Percentiles rank a stretch among this genome's conserved stretches.
These are phyloP conservation scores for Picochlorum sp. DNA, from an alignment of 139 green algal species.

Conservation along the genomic window DNA sequence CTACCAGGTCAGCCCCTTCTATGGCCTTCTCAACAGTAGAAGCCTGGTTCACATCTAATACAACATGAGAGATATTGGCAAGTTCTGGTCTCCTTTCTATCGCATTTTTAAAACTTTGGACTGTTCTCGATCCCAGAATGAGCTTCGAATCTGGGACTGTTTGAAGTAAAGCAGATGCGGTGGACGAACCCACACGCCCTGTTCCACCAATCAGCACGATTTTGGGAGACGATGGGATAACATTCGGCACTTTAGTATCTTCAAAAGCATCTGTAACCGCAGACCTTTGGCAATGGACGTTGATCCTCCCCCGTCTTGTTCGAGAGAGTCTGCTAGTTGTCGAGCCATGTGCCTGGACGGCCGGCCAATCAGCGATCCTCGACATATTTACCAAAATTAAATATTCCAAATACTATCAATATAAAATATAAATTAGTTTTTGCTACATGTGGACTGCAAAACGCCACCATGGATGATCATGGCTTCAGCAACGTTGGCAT, in stretches of 20 bases:
- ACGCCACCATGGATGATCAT: too few relatives aligned
- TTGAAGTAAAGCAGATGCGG: slow-evolving; percentile 54
- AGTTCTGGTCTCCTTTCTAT: slow-evolving; percentile 45
- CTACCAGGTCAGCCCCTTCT: slow-evolving; percentile 45
- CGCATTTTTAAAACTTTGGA: slow-evolving; percentile 31
- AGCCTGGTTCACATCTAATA: slow-evolving; percentile 29
- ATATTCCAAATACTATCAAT: too few relatives aligned
- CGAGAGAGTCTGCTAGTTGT: too few relatives aligned
- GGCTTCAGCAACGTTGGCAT: slow-evolving; percentile 7
- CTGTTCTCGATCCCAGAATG: slow-evolving; percentile 34
- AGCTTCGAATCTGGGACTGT: slow-evolving; percentile 36
- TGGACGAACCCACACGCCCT: slow-evolving; percentile 69
- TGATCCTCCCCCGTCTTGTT: too few relatives aligned
- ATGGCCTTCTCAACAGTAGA: slow-evolving; percentile 11
- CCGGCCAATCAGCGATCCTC: too few relatives aligned
- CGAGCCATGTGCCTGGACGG: too few relatives aligned
- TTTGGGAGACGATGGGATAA: slow-evolving; percentile 1
- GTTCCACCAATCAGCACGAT: slow-evolving; percentile 63
- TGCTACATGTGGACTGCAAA: too few relatives aligned
- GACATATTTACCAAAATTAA: too few relatives aligned
- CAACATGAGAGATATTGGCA: slow-evolving; percentile 19
- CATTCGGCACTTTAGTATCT: background rate
- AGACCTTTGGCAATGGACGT: too few relatives aligned
- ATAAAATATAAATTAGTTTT: too few relatives aligned
- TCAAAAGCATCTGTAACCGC: too few relatives aligned